Evolutionary conservation across 1,139 yeast species (phyloP).

Genomic region (Candida sp.): DNA sequence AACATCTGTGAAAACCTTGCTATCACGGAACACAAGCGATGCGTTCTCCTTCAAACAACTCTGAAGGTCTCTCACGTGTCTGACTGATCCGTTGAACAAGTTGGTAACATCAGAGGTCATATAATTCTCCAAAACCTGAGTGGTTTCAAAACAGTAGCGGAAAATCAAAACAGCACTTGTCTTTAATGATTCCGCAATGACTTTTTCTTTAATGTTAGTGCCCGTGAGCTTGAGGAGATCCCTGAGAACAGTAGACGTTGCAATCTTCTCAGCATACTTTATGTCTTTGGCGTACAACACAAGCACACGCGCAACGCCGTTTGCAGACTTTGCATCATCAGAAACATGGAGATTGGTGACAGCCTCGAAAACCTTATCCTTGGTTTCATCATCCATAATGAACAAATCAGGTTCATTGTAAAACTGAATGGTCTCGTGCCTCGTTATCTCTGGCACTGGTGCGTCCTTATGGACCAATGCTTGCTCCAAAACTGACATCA

Average conservation of each 20-base stretch:
- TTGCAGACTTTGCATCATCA: conserved; percentile 10
- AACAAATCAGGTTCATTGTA: conserved; percentile 13
- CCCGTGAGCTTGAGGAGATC: conserved; percentile 18
- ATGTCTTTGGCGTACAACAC: conserved; percentile 56
- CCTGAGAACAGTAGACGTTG: conserved; percentile 42
- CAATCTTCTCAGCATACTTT: conserved; percentile 38
- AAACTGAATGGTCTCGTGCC: conserved; percentile 18
- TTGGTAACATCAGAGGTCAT: conserved; percentile 53
- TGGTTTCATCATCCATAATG: conserved; percentile 29
- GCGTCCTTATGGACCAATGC: conserved; percentile 48
- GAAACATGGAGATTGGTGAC: conserved; percentile 4
- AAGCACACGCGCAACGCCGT: conserved; percentile 26
- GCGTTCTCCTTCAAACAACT: conserved; percentile 58
- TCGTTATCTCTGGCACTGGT: conserved; percentile 31
- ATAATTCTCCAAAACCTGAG: conserved; percentile 49
- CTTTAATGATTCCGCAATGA: conserved; percentile 15
- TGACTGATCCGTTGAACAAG: conserved; percentile 27
- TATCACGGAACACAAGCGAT: conserved; percentile 62
- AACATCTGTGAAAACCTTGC: conserved; percentile 56
- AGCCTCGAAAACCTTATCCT: conserved; percentile 42
- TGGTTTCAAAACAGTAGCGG: conserved; percentile 74
- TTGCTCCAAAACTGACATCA: conserved; percentile 53
- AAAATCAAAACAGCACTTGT: conserved; percentile 44
- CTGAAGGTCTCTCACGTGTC: conserved; percentile 49
- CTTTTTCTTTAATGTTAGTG: conserved; percentile 8